These are phyloP conservation scores for Termitomyces sp. DNA, from an alignment of 768 basidiomycete genomes.

Conservation along the genomic window DNA sequence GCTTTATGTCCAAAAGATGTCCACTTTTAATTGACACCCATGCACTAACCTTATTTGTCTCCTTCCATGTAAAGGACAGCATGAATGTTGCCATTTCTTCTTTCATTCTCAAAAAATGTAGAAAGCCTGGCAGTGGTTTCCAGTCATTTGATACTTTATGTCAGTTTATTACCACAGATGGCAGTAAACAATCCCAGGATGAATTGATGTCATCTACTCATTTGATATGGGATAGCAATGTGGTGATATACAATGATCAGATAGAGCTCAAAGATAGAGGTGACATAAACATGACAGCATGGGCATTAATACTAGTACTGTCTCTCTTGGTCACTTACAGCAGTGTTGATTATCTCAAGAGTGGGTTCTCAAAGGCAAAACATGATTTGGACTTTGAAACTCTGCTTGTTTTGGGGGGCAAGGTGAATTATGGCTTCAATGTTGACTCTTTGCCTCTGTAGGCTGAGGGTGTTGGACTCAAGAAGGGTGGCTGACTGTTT, in stretches of 20 bases:
- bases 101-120: slow-evolving; percentile 81
- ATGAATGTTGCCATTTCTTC: slow-evolving; percentile 87
- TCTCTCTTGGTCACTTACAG: slow-evolving; percentile 50
- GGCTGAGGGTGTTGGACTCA: slow-evolving; percentile 16
- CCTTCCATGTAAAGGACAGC: slow-evolving; percentile 59
- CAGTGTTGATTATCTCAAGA: slow-evolving; percentile 61
- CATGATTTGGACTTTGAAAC: slow-evolving; percentile 50
- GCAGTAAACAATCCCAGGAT: slow-evolving; percentile 71
- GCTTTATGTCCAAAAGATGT: slow-evolving; percentile 41
- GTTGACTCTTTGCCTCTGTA: slow-evolving; percentile 16
- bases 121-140: slow-evolving; percentile 65
- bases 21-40: slow-evolving; percentile 84
- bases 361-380: slow-evolving; percentile 61
- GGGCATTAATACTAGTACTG: slow-evolving; percentile 65
- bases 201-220: slow-evolving; percentile 40
- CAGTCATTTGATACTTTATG: slow-evolving; percentile 63
- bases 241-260: slow-evolving; percentile 73
- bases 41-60: slow-evolving; percentile 56
- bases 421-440: slow-evolving; percentile 17
- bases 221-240: slow-evolving; percentile 62
- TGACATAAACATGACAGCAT: slow-evolving; percentile 51
- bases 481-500: slow-evolving; percentile 49
- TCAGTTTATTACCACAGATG: slow-evolving; percentile 78
- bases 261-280: slow-evolving; percentile 64
- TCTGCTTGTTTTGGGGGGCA: slow-evolving; percentile 41